Percentiles rank a stretch among this genome's conserved stretches.
Conservation (phyloP, 2,329 filamentous ascomycete species). For the Paraconiothyrium brasiliense region DNA sequence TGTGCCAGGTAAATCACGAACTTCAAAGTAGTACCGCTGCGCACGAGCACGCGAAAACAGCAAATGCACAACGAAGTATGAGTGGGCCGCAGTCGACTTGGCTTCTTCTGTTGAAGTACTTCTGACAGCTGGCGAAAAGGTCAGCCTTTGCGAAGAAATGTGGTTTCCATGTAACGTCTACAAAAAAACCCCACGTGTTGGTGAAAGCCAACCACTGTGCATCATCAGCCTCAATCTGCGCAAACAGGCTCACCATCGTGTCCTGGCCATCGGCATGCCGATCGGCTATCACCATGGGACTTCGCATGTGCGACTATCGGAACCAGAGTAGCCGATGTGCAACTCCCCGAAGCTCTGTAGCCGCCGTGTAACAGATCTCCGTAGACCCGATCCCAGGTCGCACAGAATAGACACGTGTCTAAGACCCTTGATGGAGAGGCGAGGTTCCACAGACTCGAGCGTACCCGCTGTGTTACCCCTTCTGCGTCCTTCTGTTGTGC, state of each 20-base stretch:
- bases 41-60: conserved; percentile 2
- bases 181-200: background rate
- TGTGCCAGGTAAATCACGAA: conserved; percentile 8
- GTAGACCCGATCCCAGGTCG: background rate
- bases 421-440: background rate
- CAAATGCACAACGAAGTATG: background rate
- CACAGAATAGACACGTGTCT: conserved; percentile 8
- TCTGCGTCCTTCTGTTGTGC: background rate
- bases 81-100: background rate
- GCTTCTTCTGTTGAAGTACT: background rate
- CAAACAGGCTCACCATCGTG: no score
- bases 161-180: background rate
- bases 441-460: conserved; percentile 6
- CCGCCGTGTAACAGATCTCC: background rate
- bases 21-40: conserved; percentile 4
- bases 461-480: conserved; percentile 6
- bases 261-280: background rate
- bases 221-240: background rate
- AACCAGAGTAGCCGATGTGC: conserved; percentile 2
- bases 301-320: background rate
- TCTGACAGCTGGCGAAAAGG: background rate
- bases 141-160: background rate
- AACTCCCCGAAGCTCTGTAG: background rate
- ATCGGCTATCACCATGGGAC: background rate
- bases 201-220: background rate